Evolutionary conservation across 2,329 filamentous ascomycete species (phyloP).

Genomic region (Diaporthe destruens): DNA sequence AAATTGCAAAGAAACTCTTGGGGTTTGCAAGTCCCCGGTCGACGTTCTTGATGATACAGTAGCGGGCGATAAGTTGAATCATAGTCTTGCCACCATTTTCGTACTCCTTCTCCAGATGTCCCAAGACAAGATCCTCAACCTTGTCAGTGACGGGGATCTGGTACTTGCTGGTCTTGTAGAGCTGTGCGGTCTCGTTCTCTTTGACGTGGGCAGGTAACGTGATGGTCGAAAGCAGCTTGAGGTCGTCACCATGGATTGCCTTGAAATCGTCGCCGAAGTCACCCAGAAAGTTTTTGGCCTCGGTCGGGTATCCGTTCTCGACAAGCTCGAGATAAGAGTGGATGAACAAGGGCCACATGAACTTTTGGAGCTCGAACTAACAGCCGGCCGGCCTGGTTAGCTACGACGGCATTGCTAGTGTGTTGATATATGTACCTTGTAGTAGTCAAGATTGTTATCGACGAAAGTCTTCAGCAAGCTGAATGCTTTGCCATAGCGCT

Average conservation of each 20-base stretch:
- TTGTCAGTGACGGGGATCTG: slow-evolving; percentile 84
- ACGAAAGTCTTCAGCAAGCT: slow-evolving; percentile 83
- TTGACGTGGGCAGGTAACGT: slow-evolving; percentile 82
- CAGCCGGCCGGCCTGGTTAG: slow-evolving; percentile 44
- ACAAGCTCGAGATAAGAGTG: slow-evolving; percentile 91
- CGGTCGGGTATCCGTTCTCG: slow-evolving; percentile 75
- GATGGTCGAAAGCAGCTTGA: slow-evolving; percentile 80
- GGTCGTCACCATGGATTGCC: slow-evolving; percentile 81
- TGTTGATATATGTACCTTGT: slow-evolving; percentile 72
- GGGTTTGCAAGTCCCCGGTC: slow-evolving; percentile 73
- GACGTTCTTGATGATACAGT: slow-evolving; percentile 70
- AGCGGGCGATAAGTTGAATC: slow-evolving; percentile 75
- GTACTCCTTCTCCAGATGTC: slow-evolving; percentile 81
- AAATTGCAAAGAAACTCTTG: slow-evolving; percentile 72
- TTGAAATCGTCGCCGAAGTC: slow-evolving; percentile 78
- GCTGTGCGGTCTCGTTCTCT: slow-evolving; percentile 80
- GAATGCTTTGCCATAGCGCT: slow-evolving; percentile 83
- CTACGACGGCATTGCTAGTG: no score
- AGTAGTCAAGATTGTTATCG: slow-evolving; percentile 91
- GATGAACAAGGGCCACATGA: slow-evolving; percentile 94
- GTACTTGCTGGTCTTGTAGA: slow-evolving; percentile 90
- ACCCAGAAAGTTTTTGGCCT: slow-evolving; percentile 80
- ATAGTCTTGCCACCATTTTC: slow-evolving; percentile 85
- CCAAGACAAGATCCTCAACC: slow-evolving; percentile 35
- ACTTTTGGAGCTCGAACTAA: slow-evolving; percentile 85